These are phyloP conservation scores for Lyophyllum atratum DNA, from an alignment of 768 basidiomycete species.

Conservation along the genomic window DNA sequence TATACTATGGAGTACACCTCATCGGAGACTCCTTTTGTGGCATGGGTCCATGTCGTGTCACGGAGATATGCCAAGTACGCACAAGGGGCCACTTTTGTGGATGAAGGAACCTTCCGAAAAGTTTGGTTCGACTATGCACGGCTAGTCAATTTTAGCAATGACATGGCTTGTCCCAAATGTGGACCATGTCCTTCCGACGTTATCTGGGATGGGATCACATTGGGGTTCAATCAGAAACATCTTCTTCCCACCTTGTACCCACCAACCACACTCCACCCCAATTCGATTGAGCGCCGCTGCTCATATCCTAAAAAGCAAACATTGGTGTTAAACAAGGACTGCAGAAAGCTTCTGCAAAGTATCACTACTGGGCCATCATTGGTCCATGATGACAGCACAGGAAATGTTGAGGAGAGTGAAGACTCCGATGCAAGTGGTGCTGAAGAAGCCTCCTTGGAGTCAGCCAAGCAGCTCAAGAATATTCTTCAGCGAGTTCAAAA, in stretches of 20 bases:
- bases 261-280: neutral
- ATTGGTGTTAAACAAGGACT: neutral
- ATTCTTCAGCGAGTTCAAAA: neutral
- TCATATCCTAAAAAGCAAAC: neutral
- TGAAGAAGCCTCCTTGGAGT: neutral
- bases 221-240: constrained; percentile 17
- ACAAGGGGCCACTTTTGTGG: too few relatives aligned
- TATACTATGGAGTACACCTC: too few relatives aligned
- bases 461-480: too few relatives aligned
- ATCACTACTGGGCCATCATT: neutral
- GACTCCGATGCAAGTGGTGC: neutral
- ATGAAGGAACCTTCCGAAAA: too few relatives aligned
- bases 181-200: constrained; percentile 16
- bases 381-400: neutral
- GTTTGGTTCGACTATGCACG: too few relatives aligned
- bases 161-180: constrained; percentile 20
- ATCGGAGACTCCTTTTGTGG: too few relatives aligned
- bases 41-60: too few relatives aligned
- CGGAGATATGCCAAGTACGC: too few relatives aligned
- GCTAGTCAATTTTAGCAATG: too few relatives aligned
- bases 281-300: neutral
- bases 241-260: constrained; percentile 11
- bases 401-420: neutral
- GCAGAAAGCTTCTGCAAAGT: neutral
- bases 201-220: constrained; percentile 22